Percentiles rank a stretch among this genome's conserved stretches.
Conservation (phyloP, 495 filamentous ascomycete species). For the Neurospora sp. region DNA sequence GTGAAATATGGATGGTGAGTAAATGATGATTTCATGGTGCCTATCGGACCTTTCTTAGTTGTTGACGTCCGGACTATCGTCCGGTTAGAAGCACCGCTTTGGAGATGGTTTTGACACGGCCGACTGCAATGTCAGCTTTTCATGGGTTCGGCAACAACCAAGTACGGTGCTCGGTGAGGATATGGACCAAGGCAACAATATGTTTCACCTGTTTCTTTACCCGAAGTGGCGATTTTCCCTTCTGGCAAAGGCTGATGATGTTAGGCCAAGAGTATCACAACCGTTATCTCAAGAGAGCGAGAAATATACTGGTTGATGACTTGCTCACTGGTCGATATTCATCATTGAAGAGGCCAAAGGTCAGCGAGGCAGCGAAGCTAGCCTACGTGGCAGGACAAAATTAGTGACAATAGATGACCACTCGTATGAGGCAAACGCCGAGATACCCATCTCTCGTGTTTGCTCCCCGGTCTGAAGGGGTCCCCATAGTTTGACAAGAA, state of each 20-base stretch:
- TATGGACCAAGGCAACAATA: too few species aligned
- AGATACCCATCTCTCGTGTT: not conserved
- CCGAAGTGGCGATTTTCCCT: not conserved
- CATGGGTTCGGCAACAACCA: not conserved
- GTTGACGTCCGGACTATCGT: not conserved
- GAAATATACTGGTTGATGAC: too few species aligned
- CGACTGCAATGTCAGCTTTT: not conserved
- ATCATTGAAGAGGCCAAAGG: not conserved
- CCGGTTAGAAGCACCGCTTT: not conserved
- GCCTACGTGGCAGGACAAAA: not conserved
- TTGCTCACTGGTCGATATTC: too few species aligned
- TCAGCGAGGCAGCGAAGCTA: not conserved
- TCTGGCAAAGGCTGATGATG: not conserved
- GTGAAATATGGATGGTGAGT: not conserved
- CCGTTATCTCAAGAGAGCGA: not conserved
- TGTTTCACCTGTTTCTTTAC: not conserved
- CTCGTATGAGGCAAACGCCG: not conserved
- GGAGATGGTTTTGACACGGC: not conserved
- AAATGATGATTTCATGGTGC: not conserved
- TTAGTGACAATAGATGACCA: not conserved
- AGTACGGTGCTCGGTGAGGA: not conserved
- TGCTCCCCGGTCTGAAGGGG: not conserved
- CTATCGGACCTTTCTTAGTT: not conserved
- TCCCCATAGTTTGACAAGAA: not conserved
- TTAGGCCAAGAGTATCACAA: not conserved